These are phyloP conservation scores for Ambrosiella cleistominuta DNA, from an alignment of 2,329 filamentous ascomycete genomes.

Conservation along the genomic window DNA sequence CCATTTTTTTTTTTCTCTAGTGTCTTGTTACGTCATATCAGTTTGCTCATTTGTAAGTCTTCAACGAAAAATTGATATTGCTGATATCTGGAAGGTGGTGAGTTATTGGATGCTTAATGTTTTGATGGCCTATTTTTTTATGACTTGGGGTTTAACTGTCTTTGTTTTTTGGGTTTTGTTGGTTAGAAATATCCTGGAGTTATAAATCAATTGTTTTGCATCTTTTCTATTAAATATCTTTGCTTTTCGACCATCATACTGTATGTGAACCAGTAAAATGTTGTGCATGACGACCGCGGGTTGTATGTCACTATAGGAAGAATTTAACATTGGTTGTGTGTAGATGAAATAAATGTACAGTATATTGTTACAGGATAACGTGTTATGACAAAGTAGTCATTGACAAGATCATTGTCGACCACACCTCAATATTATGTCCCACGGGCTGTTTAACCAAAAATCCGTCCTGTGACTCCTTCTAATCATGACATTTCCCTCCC, in stretches of 20 bases:
- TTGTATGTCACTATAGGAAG: background rate
- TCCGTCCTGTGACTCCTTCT: background rate
- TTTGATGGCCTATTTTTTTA: background rate
- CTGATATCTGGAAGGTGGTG: background rate
- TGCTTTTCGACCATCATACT: background rate
- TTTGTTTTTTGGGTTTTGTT: background rate
- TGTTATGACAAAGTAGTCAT: background rate
- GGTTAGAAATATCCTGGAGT: too few species aligned
- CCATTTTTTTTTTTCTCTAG: background rate
- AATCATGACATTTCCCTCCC: background rate
- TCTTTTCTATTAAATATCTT: too few species aligned
- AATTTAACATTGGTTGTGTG: background rate
- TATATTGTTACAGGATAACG: conserved; percentile 9
- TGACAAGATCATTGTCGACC: background rate
- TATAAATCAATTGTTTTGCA: too few species aligned
- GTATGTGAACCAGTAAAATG: background rate
- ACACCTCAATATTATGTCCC: background rate
- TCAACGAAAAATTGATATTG: background rate
- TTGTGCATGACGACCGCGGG: too few species aligned
- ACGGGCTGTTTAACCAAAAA: background rate
- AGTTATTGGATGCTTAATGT: background rate
- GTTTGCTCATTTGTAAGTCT: background rate
- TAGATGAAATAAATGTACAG: conserved; percentile 5
- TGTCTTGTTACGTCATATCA: background rate
- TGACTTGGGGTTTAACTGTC: background rate